These are phyloP conservation scores for Datisca glomerata DNA, from an alignment of 306 rosid species.

Conservation along the genomic window DNA sequence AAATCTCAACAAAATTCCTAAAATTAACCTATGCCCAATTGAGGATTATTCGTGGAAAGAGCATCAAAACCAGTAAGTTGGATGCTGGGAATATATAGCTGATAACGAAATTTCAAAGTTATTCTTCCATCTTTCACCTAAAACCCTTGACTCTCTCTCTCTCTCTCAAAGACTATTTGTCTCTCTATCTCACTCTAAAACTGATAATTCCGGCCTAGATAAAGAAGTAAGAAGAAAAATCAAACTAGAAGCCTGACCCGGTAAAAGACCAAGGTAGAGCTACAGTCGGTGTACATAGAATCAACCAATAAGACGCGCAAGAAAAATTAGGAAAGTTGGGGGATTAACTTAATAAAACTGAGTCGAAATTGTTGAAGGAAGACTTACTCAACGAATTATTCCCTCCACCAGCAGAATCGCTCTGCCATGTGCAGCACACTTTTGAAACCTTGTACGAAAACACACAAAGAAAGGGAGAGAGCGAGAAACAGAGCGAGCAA, in stretches of 20 bases:
- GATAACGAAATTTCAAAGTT: slow-evolving; percentile 23
- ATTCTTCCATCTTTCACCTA: slow-evolving; percentile 30
- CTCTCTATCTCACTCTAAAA: slow-evolving; percentile 18
- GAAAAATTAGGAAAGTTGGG: not conserved
- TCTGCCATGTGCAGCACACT: slow-evolving; percentile 3
- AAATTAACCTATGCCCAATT: slow-evolving; percentile 26
- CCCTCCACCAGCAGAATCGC: slow-evolving; percentile 10
- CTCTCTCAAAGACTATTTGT: slow-evolving; percentile 7
- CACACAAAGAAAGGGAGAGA: not conserved
- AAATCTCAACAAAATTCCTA: slow-evolving; percentile 8
- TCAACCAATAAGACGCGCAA: slow-evolving; percentile 3
- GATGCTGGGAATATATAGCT: slow-evolving; percentile 17
- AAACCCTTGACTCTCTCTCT: slow-evolving; percentile 49
- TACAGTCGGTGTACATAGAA: slow-evolving; percentile 10
- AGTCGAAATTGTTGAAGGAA: slow-evolving; percentile 19
- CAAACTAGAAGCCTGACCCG: slow-evolving; percentile 35
- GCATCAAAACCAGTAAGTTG: slow-evolving; percentile 10
- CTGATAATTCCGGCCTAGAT: slow-evolving; percentile 8
- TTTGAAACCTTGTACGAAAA: slow-evolving; percentile 6
- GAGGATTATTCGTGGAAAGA: slow-evolving; percentile 24
- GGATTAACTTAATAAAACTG: not conserved
- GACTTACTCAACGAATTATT: slow-evolving; percentile 21
- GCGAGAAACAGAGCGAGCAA: slow-evolving; percentile 5
- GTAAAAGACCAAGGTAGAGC: slow-evolving; percentile 17
- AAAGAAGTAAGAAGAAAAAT: slow-evolving; percentile 21